Percentiles rank a stretch among this genome's conserved stretches.
Conservation (phyloP, 176 grass and related monocot genomes). For the Aegilops bicornis region DNA sequence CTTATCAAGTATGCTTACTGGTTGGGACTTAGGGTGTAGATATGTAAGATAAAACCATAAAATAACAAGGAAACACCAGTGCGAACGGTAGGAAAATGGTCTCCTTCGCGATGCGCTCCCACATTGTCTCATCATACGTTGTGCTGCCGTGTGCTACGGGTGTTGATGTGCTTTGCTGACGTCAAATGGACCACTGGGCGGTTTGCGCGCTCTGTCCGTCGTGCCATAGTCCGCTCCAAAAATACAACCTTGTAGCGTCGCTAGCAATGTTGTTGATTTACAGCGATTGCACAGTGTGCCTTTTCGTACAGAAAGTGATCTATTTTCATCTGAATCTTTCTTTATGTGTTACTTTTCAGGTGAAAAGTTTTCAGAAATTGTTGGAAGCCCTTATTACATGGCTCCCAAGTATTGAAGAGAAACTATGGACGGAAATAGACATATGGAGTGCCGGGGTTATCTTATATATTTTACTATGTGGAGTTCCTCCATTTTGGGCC, state of each 20-base stretch:
- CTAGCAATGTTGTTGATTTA: background rate
- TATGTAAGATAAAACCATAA: slow-evolving; percentile 1
- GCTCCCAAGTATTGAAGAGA: slow-evolving; percentile 93
- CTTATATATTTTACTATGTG: slow-evolving; percentile 94
- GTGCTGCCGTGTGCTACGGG: no score
- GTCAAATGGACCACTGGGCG: background rate
- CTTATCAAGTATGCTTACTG: background rate
- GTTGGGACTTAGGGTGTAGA: background rate
- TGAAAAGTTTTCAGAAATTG: slow-evolving; percentile 98
- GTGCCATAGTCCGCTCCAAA: background rate
- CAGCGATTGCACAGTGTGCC: background rate
- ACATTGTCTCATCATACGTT: no score
- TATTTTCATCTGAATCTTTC: slow-evolving; percentile 20
- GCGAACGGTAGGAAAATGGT: no score
- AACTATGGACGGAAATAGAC: slow-evolving; percentile 98
- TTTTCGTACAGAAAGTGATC: background rate
- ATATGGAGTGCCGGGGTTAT: slow-evolving; percentile 99
- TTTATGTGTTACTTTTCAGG: slow-evolving; percentile 45
- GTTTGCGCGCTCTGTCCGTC: background rate
- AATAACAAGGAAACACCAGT: no score
- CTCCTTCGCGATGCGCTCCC: no score
- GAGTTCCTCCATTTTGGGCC: slow-evolving; percentile 99
- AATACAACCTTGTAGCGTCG: background rate
- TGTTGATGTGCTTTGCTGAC: background rate
- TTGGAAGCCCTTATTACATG: slow-evolving; percentile 99